These are phyloP conservation scores for Aspergillus ruber DNA, from an alignment of 2,329 filamentous ascomycete species.

Conservation along the genomic window DNA sequence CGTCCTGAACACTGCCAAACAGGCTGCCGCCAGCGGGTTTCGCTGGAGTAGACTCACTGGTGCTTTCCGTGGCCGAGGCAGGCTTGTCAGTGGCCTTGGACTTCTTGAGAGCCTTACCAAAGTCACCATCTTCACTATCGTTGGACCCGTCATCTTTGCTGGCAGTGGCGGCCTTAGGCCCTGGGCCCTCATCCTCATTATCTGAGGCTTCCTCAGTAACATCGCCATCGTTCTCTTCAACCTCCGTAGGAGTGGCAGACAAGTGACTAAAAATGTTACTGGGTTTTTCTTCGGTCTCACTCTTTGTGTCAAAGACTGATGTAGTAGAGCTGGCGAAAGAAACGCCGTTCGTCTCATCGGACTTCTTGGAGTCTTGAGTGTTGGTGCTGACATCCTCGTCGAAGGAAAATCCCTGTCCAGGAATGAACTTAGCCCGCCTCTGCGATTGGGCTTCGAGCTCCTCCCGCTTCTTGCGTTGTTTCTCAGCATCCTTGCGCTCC, in stretches of 20 bases:
- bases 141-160: constrained; percentile 7
- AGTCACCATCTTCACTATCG: constrained; percentile 17
- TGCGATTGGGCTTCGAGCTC: constrained; percentile 34
- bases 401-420: constrained; percentile 28
- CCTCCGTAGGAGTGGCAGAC: constrained; percentile 23
- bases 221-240: constrained; percentile 21
- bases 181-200: constrained; percentile 13
- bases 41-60: constrained; percentile 7
- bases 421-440: constrained; percentile 24
- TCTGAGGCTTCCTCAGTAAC: constrained; percentile 20
- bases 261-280: constrained; percentile 34
- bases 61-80: constrained; percentile 5
- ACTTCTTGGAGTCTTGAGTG: constrained; percentile 13
- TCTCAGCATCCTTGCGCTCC: constrained; percentile 41
- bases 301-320: constrained; percentile 25
- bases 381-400: constrained; percentile 16
- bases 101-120: constrained; percentile 15
- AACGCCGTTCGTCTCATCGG: constrained; percentile 8
- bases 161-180: constrained; percentile 8
- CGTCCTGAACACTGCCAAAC: constrained; percentile 29
- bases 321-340: constrained; percentile 8
- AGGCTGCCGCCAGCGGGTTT: constrained; percentile 23
- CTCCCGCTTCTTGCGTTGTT: constrained; percentile 40
- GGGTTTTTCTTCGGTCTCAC: constrained; percentile 20
- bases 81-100: constrained; percentile 12